Percentiles rank a stretch among this genome's conserved stretches.
phyloP scores from a whole-genome alignment of 192 early-diverging fungal genomes.

The Gigaspora rosea region DNA sequence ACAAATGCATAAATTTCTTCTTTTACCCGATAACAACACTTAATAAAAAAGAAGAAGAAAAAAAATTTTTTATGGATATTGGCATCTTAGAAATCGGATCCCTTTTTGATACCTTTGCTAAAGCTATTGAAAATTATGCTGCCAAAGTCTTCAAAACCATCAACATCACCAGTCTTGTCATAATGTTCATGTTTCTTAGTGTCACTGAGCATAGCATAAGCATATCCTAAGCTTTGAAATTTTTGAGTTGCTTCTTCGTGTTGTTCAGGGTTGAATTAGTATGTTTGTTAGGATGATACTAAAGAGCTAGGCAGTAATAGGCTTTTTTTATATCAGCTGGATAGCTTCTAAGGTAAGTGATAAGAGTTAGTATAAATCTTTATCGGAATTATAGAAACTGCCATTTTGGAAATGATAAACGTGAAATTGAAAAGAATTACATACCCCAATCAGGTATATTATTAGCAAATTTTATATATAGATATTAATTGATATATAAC shows the following conservation, averaged over 20 bases:
- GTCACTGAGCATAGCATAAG: constrained; percentile 77
- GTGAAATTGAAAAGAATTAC: too few species aligned
- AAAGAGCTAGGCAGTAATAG: constrained; percentile 85
- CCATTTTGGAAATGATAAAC: too few species aligned
- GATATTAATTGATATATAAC: too few species aligned
- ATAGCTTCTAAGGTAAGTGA: constrained; percentile 1
- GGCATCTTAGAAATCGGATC: too few species aligned
- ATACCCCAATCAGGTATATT: too few species aligned
- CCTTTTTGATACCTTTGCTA: too few species aligned
- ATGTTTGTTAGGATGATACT: constrained; percentile 83
- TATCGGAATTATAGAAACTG: neutral
- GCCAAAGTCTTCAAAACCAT: constrained; percentile 29
- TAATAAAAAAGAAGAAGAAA: too few species aligned
- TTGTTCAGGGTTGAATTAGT: constrained; percentile 63
- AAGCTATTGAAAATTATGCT: too few species aligned
- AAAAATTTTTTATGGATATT: too few species aligned
- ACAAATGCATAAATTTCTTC: too few species aligned
- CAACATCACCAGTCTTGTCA: constrained; percentile 73
- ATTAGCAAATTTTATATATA: too few species aligned
- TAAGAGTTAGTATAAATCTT: constrained; percentile 17
- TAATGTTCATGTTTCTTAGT: constrained; percentile 61
- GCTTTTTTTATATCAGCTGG: constrained; percentile 74
- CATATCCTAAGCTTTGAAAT: constrained; percentile 77
- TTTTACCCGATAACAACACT: too few species aligned
- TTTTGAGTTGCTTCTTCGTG: constrained; percentile 56